phyloP scores from a whole-genome alignment of 495 filamentous ascomycete genomes.

The Aspergillus haitiensis region DNA sequence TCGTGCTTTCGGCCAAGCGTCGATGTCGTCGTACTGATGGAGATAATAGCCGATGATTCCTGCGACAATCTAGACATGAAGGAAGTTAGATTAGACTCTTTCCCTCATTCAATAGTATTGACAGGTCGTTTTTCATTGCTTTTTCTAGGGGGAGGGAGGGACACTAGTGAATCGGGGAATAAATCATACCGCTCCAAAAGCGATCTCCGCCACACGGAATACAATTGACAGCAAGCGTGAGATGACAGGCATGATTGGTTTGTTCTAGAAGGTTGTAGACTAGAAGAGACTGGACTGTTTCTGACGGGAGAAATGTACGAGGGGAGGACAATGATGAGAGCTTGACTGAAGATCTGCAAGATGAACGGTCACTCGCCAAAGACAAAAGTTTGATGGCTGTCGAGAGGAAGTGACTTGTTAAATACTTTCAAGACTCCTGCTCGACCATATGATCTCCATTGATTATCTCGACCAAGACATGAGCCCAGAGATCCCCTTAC shows the following conservation, averaged over 20 bases:
- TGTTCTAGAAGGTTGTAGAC: conserved; percentile 5
- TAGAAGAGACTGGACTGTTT: not conserved
- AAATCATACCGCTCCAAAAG: conserved; percentile 42
- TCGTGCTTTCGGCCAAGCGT: conserved; percentile 45
- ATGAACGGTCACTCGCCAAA: not conserved
- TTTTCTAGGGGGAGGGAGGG: too few relatives aligned
- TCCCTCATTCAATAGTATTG: not conserved
- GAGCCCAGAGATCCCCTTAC: too few relatives aligned
- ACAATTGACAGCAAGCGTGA: conserved; percentile 52
- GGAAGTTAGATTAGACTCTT: not conserved
- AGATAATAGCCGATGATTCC: conserved; percentile 59
- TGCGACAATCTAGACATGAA: conserved; percentile 47
- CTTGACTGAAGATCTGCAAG: conserved; percentile 1
- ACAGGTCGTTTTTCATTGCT: not conserved
- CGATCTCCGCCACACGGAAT: conserved; percentile 48
- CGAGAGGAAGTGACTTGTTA: not conserved
- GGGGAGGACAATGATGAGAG: not conserved
- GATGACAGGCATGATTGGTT: conserved; percentile 47
- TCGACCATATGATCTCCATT: not conserved
- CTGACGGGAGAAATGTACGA: not conserved
- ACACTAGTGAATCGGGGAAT: not conserved
- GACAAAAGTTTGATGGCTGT: not conserved
- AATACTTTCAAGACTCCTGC: conserved; percentile 3
- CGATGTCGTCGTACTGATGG: conserved; percentile 29
- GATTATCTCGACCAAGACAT: too few relatives aligned